These are phyloP conservation scores for Tetrapisispora nanseiensis DNA, from an alignment of 805 yeast genomes.

Conservation along the genomic window DNA sequence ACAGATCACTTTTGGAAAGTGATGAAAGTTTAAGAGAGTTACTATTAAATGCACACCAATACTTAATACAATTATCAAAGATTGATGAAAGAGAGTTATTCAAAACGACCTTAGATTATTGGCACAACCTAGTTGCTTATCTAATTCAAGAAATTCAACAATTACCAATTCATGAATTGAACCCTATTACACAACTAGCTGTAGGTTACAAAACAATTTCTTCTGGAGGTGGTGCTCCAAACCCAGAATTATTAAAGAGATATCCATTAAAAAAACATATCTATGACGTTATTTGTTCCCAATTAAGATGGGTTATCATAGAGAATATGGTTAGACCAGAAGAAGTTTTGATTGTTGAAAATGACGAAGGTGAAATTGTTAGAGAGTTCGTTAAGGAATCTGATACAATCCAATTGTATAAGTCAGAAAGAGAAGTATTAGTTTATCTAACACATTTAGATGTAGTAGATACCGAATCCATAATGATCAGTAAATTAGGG, in stretches of 20 bases:
- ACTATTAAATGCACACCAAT: constrained; percentile 63
- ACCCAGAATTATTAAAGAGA: constrained; percentile 67
- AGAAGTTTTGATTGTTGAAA: constrained; percentile 92
- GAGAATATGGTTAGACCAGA: constrained; percentile 98
- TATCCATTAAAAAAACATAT: constrained; percentile 79
- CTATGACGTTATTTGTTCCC: constrained; percentile 69
- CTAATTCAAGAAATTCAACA: constrained; percentile 79
- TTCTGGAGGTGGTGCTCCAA: constrained; percentile 70
- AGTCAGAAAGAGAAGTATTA: constrained; percentile 89
- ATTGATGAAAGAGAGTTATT: constrained; percentile 94
- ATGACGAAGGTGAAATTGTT: constrained; percentile 98
- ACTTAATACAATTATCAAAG: constrained; percentile 73
- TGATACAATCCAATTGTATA: constrained; percentile 92
- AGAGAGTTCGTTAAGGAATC: constrained; percentile 94
- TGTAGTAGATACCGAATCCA: constrained; percentile 85
- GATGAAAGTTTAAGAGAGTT: constrained; percentile 47
- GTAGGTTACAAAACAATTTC: constrained; percentile 28
- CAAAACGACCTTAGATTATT: constrained; percentile 90
- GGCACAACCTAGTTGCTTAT: constrained; percentile 78
- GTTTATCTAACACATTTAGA: constrained; percentile 94
- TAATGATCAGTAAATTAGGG: constrained; percentile 85
- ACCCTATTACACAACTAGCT: constrained; percentile 68
- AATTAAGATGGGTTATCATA: constrained; percentile 83
- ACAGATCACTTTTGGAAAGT: constrained; percentile 52
- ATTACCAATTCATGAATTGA: constrained; percentile 59